phyloP scores from a whole-genome alignment of 306 rosid species.

The Malus domestica region ASM211411v1 NC_041793.1:21139001-21139500 shows the following conservation, averaged over 20 bases:
- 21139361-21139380: slow-evolving; percentile 67
- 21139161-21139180: neutral
- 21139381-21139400: slow-evolving; percentile 45
- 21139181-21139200: neutral
- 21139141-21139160: too few relatives aligned
- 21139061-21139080: slow-evolving; percentile 73
- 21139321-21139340: slow-evolving; percentile 70
- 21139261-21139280: slow-evolving; percentile 82
- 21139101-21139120: slow-evolving; percentile 71
- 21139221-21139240: neutral
- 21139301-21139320: slow-evolving; percentile 70
- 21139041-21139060: slow-evolving; percentile 75
- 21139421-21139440: slow-evolving; percentile 63
- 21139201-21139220: neutral
- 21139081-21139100: slow-evolving; percentile 50
- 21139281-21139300: slow-evolving; percentile 67
- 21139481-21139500: neutral
- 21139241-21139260: slow-evolving; percentile 29
- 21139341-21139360: slow-evolving; percentile 74
- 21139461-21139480: neutral
- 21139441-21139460: neutral
- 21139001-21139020: neutral
- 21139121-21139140: slow-evolving; percentile 67
- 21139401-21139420: slow-evolving; percentile 32
- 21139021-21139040: slow-evolving; percentile 52